phyloP scores from a whole-genome alignment of 2,329 filamentous ascomycete genomes.

The Ophiocordyceps camponoti-saundersi region DNA sequence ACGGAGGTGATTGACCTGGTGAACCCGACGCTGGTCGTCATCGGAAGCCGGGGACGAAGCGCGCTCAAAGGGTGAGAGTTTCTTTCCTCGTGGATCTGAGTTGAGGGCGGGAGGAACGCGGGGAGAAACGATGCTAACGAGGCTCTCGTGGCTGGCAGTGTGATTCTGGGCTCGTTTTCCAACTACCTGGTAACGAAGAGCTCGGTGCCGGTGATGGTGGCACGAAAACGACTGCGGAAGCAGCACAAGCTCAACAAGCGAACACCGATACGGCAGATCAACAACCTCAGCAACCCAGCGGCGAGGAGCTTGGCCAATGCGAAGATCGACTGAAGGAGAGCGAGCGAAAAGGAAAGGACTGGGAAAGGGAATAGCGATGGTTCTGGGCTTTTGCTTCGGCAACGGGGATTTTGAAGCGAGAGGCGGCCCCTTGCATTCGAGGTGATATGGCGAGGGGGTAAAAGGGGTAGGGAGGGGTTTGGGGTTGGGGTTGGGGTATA shows the following conservation, averaged over 20 bases:
- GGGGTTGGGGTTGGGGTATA: too few species aligned
- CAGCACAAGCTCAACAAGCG: conserved; percentile 69
- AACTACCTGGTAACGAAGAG: conserved; percentile 97
- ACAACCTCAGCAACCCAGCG: conserved; percentile 59
- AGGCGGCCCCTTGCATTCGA: background rate
- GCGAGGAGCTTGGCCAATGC: conserved; percentile 51
- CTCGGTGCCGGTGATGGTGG: conserved; percentile 95
- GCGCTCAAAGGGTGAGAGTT: conserved; percentile 71
- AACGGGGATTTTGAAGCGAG: too few species aligned
- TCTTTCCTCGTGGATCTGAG: too few species aligned
- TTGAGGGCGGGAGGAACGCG: background rate
- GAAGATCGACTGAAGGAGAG: conserved; percentile 54
- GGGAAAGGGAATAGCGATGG: background rate
- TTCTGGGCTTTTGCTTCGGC: too few species aligned
- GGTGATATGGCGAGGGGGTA: too few species aligned
- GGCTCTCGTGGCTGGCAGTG: too few species aligned
- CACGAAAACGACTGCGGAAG: conserved; percentile 74
- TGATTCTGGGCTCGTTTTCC: conserved; percentile 87
- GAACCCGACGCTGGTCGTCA: conserved; percentile 78
- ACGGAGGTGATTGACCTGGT: conserved; percentile 93
- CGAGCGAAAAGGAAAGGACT: too few species aligned
- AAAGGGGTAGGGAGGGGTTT: too few species aligned
- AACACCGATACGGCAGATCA: conserved; percentile 52
- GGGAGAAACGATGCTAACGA: background rate
- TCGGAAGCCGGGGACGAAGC: conserved; percentile 80